These are phyloP conservation scores for Acorus gramineus DNA, from an alignment of 106 monocot species.

Conservation along the genomic window DNA sequence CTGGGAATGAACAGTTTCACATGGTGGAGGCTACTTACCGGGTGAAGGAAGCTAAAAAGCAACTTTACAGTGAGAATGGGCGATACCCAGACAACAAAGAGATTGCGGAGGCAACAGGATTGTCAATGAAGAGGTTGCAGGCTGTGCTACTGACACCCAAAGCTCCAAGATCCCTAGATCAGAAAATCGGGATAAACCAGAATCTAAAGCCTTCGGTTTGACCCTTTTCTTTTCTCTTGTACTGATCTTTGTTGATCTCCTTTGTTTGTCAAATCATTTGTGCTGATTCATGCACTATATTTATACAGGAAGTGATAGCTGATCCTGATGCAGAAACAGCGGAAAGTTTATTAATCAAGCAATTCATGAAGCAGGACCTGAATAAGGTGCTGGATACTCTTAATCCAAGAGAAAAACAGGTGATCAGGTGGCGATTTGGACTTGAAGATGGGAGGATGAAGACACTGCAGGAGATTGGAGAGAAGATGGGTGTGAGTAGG, in stretches of 20 bases:
- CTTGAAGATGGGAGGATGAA: conserved; percentile 75
- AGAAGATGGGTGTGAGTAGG: conserved; percentile 68
- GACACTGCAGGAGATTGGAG: conserved; percentile 85
- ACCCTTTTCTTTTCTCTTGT: neutral
- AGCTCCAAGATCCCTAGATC: conserved; percentile 64
- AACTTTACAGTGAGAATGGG: conserved; percentile 61
- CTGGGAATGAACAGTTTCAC: conserved; percentile 35
- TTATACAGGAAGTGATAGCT: conserved; percentile 64
- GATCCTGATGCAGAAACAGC: conserved; percentile 61
- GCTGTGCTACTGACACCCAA: conserved; percentile 70
- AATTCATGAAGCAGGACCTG: conserved; percentile 68
- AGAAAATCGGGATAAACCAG: conserved; percentile 66
- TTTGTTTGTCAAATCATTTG: neutral
- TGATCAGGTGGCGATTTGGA: conserved; percentile 73
- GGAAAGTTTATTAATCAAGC: conserved; percentile 56
- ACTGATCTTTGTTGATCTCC: neutral
- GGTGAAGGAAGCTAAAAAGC: conserved; percentile 67
- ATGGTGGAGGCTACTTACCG: conserved; percentile 90
- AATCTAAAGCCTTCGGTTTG: conserved; percentile 69
- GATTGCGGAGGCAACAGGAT: conserved; percentile 58
- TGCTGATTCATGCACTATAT: neutral
- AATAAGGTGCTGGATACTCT: conserved; percentile 61
- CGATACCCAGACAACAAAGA: conserved; percentile 54
- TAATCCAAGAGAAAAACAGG: conserved; percentile 67
- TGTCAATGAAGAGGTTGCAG: conserved; percentile 63